Evolutionary conservation across 805 yeast species (phyloP).

Genomic region (Kazachstania taianensis): DNA sequence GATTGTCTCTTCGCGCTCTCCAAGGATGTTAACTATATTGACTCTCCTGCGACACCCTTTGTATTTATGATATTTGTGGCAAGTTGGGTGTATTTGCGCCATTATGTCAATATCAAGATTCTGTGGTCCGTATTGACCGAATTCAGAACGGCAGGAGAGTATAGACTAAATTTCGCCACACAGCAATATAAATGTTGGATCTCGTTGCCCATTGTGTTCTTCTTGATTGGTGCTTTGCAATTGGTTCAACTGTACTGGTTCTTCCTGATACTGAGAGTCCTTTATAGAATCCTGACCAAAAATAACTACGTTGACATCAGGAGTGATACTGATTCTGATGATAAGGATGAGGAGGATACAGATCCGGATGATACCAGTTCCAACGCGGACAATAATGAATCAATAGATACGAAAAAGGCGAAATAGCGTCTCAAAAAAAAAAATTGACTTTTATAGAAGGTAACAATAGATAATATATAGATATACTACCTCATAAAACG

Average conservation of each 20-base stretch:
- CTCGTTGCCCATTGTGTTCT: slow-evolving; percentile 82
- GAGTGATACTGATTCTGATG: slow-evolving; percentile 57
- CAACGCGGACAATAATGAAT: too few relatives aligned
- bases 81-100: slow-evolving; percentile 85
- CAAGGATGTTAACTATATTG: slow-evolving; percentile 75
- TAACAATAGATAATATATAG: too few relatives aligned
- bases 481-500: too few relatives aligned
- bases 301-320: slow-evolving; percentile 71
- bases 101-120: slow-evolving; percentile 69
- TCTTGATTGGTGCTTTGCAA: slow-evolving; percentile 69
- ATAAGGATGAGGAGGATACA: slow-evolving; percentile 10
- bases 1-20: slow-evolving; percentile 81
- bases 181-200: slow-evolving; percentile 96
- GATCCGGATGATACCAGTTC: too few relatives aligned
- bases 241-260: slow-evolving; percentile 85
- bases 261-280: slow-evolving; percentile 66
- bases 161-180: slow-evolving; percentile 68
- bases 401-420: too few relatives aligned
- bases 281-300: slow-evolving; percentile 50
- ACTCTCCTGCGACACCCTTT: slow-evolving; percentile 51
- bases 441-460: too few relatives aligned
- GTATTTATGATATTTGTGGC: slow-evolving; percentile 57
- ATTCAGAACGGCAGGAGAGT: slow-evolving; percentile 77
- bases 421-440: too few relatives aligned
- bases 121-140: slow-evolving; percentile 81